Conservation (phyloP, 1,139 yeast species). For the Geotrichum fermentans region DNA sequence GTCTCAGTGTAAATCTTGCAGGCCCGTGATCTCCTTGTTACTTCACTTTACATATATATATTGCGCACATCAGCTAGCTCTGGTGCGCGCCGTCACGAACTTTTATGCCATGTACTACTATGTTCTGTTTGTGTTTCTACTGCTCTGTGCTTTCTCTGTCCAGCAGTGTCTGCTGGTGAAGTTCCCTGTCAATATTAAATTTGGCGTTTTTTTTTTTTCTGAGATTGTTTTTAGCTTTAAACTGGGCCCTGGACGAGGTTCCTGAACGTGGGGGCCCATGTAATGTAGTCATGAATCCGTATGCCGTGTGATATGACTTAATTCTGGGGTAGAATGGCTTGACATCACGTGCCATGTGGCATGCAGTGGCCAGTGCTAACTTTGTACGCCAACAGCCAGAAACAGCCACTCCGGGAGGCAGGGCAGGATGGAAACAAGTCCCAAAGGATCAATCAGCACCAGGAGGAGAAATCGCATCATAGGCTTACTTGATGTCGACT, state of each 20-base stretch:
- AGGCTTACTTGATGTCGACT: slow-evolving; percentile 4
- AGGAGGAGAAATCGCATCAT: slow-evolving; percentile 9
- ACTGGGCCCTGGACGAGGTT: too few relatives aligned
- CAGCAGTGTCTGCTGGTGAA: not conserved
- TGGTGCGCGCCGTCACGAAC: not conserved
- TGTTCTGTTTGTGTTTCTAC: not conserved
- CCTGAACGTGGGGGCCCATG: too few relatives aligned
- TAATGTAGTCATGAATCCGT: too few relatives aligned
- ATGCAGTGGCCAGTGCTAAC: too few relatives aligned
- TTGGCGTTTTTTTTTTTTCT: not conserved
- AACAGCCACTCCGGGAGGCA: too few relatives aligned
- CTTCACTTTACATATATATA: not conserved
- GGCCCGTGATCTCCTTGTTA: not conserved
- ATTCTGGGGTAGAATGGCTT: not conserved
- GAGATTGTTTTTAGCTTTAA: too few relatives aligned
- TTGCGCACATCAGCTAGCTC: too few relatives aligned
- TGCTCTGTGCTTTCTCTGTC: not conserved
- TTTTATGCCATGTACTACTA: slow-evolving; percentile 2
- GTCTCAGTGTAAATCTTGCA: slow-evolving; percentile 2
- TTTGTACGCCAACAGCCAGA: too few relatives aligned
- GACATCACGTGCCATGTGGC: slow-evolving; percentile 3
- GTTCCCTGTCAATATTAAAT: not conserved
- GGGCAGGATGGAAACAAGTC: too few relatives aligned
- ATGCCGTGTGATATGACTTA: too few relatives aligned
- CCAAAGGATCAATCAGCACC: too few relatives aligned